Base-by-base conservation (phyloP, 768 basidiomycete genomes). In the Lentinus brumalis region DNA sequence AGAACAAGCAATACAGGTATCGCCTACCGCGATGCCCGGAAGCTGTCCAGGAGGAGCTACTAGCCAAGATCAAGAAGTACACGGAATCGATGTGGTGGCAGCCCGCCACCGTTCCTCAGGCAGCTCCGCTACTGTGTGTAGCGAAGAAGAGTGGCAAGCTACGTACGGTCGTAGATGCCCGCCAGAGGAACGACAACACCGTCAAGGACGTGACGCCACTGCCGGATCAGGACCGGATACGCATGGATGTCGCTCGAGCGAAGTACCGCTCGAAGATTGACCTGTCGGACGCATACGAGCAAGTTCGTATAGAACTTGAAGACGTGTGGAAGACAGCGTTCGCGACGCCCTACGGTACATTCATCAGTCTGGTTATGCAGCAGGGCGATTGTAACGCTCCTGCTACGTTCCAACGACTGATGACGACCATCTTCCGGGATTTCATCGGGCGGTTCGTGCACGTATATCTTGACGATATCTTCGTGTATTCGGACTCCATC, bases 371-470 rank as follows among this genome's bases (percentile, higher is more conserved):
- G 3, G 75, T 77, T 1, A 76, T 79, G 73, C 82, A 78, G 57
- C 75, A 77, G 46, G 79, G 79, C 0, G 75, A 83, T 53, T 78
- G 77, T 46, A 82, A 83, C 61, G 75, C 76, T 0, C 79, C 77
- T 0, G 69, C 78, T 0, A 84, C 80, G 0, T 84, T 80, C 56
- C 82, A 84, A 56, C 44, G 73, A 0, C 61, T 83, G 0, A 81
- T 82, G 76, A 80, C 71, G 0, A 35, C 60, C 2, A 71, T 81
- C 16, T 79, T 83, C 49, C 59, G 70, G 1, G 71, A 78, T 1
- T 53, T 66, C n/a, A 74, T 83, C 4, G 77, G 78, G 0, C 29
- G 45, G 8, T 80, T 77, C 56, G 39, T 81, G 5, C 75, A 81
- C 49, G 71, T 77, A 3, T 82, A 81, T 57, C 63, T 82, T 0